These are phyloP conservation scores for Ramaria rubella DNA, from an alignment of 768 basidiomycete species.

Conservation along the genomic window DNA sequence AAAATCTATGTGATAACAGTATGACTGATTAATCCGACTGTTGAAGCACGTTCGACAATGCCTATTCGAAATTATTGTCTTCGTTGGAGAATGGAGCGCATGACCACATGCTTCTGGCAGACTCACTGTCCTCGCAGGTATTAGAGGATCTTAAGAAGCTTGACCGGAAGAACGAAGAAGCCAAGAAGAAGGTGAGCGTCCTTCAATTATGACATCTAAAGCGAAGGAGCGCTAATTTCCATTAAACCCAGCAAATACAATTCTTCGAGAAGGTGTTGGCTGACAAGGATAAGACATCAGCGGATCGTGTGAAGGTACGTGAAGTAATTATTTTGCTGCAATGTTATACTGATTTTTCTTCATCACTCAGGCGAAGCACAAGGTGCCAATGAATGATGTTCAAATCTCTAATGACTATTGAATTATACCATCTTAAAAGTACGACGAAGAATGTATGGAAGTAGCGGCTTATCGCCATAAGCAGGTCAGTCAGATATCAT, in stretches of 20 bases:
- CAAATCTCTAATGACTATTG: neutral
- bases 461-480: slow-evolving; percentile 71
- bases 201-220: neutral
- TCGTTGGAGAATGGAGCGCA: slow-evolving; percentile 56
- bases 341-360: slow-evolving; percentile 14
- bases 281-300: slow-evolving; percentile 63
- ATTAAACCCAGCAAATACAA: slow-evolving; percentile 45
- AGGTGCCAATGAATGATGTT: slow-evolving; percentile 32
- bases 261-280: slow-evolving; percentile 66
- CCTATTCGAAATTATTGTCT: slow-evolving; percentile 59
- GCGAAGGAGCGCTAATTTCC: neutral
- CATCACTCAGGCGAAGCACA: slow-evolving; percentile 50
- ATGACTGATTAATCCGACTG: neutral
- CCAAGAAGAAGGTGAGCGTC: slow-evolving; percentile 57
- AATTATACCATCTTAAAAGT: slow-evolving; percentile 36
- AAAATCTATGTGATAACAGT: no score
- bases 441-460: slow-evolving; percentile 72
- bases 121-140: slow-evolving; percentile 51
- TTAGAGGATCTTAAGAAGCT: slow-evolving; percentile 55
- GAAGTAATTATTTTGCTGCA: neutral
- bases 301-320: slow-evolving; percentile 64
- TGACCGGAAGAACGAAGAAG: slow-evolving; percentile 56
- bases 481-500: slow-evolving; percentile 59
- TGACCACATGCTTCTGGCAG: slow-evolving; percentile 63
- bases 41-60: slow-evolving; percentile 62